A percentile compares a stretch with the other conserved stretches of the same genome.
These are phyloP conservation scores for Globisporangium recalcitrans DNA, from an alignment of 352 stramenopile genomes.

Conservation along the genomic window DNA sequence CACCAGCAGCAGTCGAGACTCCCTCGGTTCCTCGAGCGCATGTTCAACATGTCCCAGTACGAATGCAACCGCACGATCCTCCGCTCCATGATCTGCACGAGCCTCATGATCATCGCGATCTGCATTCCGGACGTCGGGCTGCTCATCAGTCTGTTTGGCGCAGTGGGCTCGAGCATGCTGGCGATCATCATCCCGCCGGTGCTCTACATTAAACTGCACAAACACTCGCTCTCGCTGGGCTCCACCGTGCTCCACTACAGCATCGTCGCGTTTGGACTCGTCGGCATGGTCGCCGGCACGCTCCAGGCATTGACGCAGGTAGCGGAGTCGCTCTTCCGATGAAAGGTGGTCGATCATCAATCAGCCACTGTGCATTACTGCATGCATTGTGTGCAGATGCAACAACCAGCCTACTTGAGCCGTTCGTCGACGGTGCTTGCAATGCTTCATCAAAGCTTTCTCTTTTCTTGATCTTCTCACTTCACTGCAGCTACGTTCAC, in stretches of 20 bases:
- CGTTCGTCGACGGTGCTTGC: neutral
- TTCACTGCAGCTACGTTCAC: neutral
- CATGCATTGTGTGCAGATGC: neutral
- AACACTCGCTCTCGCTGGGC: conserved; percentile 27
- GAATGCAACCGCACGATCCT: conserved; percentile 79
- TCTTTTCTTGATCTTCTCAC: neutral
- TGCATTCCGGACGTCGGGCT: conserved; percentile 67
- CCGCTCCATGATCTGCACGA: conserved; percentile 76
- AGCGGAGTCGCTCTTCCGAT: conserved; percentile 23
- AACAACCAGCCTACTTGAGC: neutral
- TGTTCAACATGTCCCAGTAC: conserved; percentile 56
- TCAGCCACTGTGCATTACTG: neutral
- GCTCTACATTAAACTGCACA: conserved; percentile 47
- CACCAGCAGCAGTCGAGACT: neutral
- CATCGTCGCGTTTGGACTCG: conserved; percentile 46
- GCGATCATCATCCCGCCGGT: conserved; percentile 72
- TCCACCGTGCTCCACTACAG: conserved; percentile 40
- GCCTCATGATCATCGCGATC: conserved; percentile 66
- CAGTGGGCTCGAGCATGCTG: conserved; percentile 75
- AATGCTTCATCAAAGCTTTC: neutral
- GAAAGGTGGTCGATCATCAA: neutral
- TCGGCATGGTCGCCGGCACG: conserved; percentile 66
- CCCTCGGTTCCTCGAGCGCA: conserved; percentile 30
- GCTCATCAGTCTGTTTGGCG: conserved; percentile 77
- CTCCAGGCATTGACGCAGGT: conserved; percentile 52